Evolutionary conservation across 2,329 filamentous ascomycete species (phyloP).

Genomic region (Mycosphaerella sp.): DNA sequence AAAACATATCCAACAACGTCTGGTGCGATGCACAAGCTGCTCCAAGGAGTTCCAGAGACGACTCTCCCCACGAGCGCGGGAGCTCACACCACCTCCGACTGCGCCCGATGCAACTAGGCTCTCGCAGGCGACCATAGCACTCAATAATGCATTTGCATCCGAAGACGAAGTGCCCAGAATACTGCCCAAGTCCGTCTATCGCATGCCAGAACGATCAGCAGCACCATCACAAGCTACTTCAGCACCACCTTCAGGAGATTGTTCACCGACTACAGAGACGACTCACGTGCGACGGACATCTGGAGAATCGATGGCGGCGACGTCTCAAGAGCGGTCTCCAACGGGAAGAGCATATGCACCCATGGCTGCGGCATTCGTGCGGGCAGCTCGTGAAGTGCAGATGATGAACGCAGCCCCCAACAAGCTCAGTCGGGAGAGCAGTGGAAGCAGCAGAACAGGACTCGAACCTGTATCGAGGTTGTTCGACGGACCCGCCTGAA

Average conservation of each 20-base stretch:
- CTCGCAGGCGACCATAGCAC: not conserved
- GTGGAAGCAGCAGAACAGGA: not conserved
- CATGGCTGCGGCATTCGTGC: slow-evolving; percentile 13
- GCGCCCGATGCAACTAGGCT: not conserved
- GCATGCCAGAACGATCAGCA: not conserved
- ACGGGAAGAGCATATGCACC: slow-evolving; percentile 9
- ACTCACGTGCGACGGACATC: not conserved
- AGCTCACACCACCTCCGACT: not conserved
- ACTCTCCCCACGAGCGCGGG: not conserved
- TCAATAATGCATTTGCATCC: slow-evolving; percentile 2
- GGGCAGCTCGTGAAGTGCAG: not conserved
- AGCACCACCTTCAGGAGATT: not conserved
- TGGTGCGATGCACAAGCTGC: not conserved
- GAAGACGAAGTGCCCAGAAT: not conserved
- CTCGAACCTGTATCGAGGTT: slow-evolving; percentile 5
- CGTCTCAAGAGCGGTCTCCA: not conserved
- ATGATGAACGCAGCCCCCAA: not conserved
- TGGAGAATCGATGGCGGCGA: not conserved
- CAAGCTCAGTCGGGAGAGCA: not conserved
- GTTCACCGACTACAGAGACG: not conserved
- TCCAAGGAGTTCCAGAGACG: not conserved
- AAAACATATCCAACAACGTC: not conserved
- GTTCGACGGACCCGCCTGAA: slow-evolving; percentile 6
- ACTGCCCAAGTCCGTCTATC: not conserved
- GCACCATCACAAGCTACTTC: not conserved